A percentile compares a stretch with the other conserved stretches of the same genome.
Evolutionary conservation across 164 flowering plant species (phyloP).

Genomic region (Piper betle): DNA sequence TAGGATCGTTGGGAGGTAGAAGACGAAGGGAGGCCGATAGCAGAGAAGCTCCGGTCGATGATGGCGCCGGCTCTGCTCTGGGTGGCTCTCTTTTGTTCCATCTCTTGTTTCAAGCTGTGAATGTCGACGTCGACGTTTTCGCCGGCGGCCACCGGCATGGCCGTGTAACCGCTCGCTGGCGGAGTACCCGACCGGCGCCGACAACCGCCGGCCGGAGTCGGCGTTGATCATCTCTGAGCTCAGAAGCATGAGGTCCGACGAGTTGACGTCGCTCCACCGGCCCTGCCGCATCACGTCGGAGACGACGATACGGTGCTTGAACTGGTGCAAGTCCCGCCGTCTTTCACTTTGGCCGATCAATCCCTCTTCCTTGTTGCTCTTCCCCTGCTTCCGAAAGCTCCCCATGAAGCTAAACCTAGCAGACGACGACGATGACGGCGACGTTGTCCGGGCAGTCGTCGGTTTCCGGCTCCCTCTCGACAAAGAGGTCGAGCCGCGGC

Average conservation of each 20-base stretch:
- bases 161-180: slow-evolving; percentile 22
- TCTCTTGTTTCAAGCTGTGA: slow-evolving; percentile 24
- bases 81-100: slow-evolving; percentile 28
- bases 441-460: not conserved
- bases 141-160: not conserved
- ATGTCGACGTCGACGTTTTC: slow-evolving; percentile 5
- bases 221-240: slow-evolving; percentile 50
- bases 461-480: slow-evolving; percentile 18
- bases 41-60: slow-evolving; percentile 7
- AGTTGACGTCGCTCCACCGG: slow-evolving; percentile 72
- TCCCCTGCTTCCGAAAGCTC: slow-evolving; percentile 18
- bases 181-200: not conserved
- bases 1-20: slow-evolving; percentile 2
- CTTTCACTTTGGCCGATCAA: slow-evolving; percentile 9
- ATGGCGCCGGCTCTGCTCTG: slow-evolving; percentile 16
- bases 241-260: slow-evolving; percentile 58
- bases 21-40: not conserved
- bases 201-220: slow-evolving; percentile 19
- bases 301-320: slow-evolving; percentile 50
- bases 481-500: slow-evolving; percentile 25
- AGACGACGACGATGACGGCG: slow-evolving; percentile 4
- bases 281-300: slow-evolving; percentile 52
- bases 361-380: slow-evolving; percentile 12
- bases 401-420: slow-evolving; percentile 31
- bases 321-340: slow-evolving; percentile 23